phyloP scores from a whole-genome alignment of 768 basidiomycete genomes.

The Tricholoma sp. region DNA sequence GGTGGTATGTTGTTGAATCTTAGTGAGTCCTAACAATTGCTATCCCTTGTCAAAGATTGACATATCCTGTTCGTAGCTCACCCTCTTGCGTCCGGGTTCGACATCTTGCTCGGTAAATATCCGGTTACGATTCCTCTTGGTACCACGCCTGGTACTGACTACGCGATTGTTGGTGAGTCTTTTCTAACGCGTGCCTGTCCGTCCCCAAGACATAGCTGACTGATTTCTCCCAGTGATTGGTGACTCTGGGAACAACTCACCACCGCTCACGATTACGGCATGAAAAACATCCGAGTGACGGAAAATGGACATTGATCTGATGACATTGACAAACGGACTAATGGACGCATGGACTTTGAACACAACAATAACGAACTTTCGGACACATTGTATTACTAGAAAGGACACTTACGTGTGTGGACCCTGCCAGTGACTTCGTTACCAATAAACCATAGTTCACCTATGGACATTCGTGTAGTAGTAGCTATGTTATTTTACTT shows the following conservation, averaged over 20 bases:
- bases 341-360: slow-evolving; percentile 4
- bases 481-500: slow-evolving; percentile 2
- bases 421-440: neutral
- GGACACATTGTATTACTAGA: neutral
- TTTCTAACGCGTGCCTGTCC: neutral
- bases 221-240: slow-evolving; percentile 23
- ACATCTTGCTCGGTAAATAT: slow-evolving; percentile 30
- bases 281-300: slow-evolving; percentile 12
- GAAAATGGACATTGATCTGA: neutral
- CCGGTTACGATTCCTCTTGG: slow-evolving; percentile 31
- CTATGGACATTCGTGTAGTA: slow-evolving; percentile 3
- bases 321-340: neutral
- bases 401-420: neutral
- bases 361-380: neutral
- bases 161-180: slow-evolving; percentile 35
- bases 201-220: neutral
- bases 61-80: slow-evolving; percentile 15
- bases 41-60: neutral
- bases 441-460: neutral
- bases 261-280: slow-evolving; percentile 36
- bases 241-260: slow-evolving; percentile 33
- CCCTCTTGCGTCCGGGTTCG: slow-evolving; percentile 29
- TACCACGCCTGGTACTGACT: slow-evolving; percentile 24
- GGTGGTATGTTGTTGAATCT: slow-evolving; percentile 23
- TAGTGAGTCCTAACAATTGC: slow-evolving; percentile 13